Percentiles rank a stretch among this genome's conserved stretches.
Evolutionary conservation across 345 rosid genomes (phyloP).

Genomic region (sweet orange (Citrus sinensis)): DVS_A1.0 CM039163.1:39629001-39629500

Average conservation of each 20-base stretch:
- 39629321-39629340: background rate
- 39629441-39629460: too few species aligned
- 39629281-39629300: background rate
- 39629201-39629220: background rate
- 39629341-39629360: background rate
- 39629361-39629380: background rate
- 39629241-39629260: background rate
- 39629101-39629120: background rate
- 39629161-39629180: background rate
- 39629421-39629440: too few species aligned
- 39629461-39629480: too few species aligned
- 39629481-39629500: too few species aligned
- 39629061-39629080: constrained; percentile 52
- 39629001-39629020: constrained; percentile 51
- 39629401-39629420: too few species aligned
- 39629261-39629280: background rate
- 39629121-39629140: too few species aligned
- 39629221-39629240: too few species aligned
- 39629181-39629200: background rate
- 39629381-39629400: too few species aligned
- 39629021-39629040: constrained; percentile 52
- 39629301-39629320: background rate
- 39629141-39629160: too few species aligned
- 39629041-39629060: constrained; percentile 92
- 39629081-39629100: constrained; percentile 3